A percentile compares a stretch with the other conserved stretches of the same genome.
Conservation (phyloP, 371 early-diverging fungal genomes). For the Nematocida sp. region DNA sequence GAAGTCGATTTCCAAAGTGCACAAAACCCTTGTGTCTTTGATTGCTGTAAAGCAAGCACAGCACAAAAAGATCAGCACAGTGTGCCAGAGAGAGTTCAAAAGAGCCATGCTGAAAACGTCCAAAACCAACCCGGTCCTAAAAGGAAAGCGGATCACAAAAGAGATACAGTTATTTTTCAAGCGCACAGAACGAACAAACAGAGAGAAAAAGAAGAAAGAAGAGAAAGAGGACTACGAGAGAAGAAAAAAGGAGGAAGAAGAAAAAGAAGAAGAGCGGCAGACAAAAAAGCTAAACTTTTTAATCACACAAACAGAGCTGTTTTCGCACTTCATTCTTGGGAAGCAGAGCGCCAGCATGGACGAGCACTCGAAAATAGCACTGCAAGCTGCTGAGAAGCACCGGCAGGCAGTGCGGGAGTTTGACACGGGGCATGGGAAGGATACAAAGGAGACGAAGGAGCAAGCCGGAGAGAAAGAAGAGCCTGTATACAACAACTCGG, state of each 20-base stretch:
- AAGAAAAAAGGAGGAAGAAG: conserved; percentile 74
- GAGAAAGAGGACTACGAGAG: conserved; percentile 78
- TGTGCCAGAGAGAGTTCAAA: conserved; percentile 61
- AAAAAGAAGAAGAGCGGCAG: conserved; percentile 77
- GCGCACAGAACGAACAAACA: conserved; percentile 65
- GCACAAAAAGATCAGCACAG: conserved; percentile 59
- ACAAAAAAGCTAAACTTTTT: conserved; percentile 85
- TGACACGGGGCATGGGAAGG: conserved; percentile 54
- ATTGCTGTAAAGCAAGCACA: conserved; percentile 28
- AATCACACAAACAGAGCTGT: conserved; percentile 87
- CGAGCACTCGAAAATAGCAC: conserved; percentile 34
- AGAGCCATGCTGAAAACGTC: conserved; percentile 59
- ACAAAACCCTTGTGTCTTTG: conserved; percentile 6
- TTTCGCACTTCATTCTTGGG: conserved; percentile 79
- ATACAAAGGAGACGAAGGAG: conserved; percentile 1
- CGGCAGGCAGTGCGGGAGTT: conserved; percentile 68
- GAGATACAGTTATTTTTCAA: conserved; percentile 56
- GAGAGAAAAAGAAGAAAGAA: conserved; percentile 77
- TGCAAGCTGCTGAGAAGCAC: conserved; percentile 54
- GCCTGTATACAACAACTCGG: conserved; percentile 46
- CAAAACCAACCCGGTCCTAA: conserved; percentile 61
- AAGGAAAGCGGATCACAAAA: conserved; percentile 59
- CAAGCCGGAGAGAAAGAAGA: conserved; percentile 62
- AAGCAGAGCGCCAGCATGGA: conserved; percentile 17
- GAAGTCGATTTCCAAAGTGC: conserved; percentile 25